phyloP scores from a whole-genome alignment of 495 filamentous ascomycete genomes.

The Tuber indicum region DNA sequence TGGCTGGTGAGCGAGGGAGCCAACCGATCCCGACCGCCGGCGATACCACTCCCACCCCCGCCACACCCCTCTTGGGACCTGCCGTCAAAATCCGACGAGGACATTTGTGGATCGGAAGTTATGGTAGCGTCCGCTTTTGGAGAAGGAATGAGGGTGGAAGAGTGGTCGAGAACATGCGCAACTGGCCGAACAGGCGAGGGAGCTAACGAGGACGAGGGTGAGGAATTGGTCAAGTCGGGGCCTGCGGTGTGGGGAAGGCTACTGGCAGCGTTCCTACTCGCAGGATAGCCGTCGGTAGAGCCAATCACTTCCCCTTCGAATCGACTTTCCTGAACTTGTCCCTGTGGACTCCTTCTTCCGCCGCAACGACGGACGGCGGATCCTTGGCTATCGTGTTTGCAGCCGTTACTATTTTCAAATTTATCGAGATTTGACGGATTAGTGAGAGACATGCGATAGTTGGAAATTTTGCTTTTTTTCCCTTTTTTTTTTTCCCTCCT shows the following conservation, averaged over 20 bases:
- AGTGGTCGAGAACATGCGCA: neutral
- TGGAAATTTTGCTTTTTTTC: neutral
- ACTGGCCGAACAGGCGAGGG: conserved; percentile 1
- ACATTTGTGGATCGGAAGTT: conserved; percentile 22
- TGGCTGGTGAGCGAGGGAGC: conserved; percentile 27
- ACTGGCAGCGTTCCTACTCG: conserved; percentile 8
- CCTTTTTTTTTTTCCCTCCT: neutral
- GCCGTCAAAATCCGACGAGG: conserved; percentile 19
- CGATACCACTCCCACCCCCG: conserved; percentile 14
- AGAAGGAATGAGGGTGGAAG: conserved; percentile 15
- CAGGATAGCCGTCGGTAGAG: conserved; percentile 15
- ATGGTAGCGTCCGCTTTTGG: conserved; percentile 16
- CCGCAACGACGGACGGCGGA: conserved; percentile 16
- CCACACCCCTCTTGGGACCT: conserved; percentile 22
- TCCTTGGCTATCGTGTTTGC: conserved; percentile 25
- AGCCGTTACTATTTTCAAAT: conserved; percentile 19
- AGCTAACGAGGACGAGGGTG: conserved; percentile 1
- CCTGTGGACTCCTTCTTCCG: conserved; percentile 16
- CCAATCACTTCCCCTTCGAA: conserved; percentile 27
- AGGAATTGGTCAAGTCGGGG: neutral
- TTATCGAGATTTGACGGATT: conserved; percentile 21
- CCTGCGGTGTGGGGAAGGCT: conserved; percentile 1
- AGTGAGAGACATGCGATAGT: conserved; percentile 23
- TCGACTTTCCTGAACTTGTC: conserved; percentile 28
- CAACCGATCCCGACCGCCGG: conserved; percentile 15